phyloP scores from a whole-genome alignment of 1,284 basidiomycete genomes.

The Pterula multifida region DNA sequence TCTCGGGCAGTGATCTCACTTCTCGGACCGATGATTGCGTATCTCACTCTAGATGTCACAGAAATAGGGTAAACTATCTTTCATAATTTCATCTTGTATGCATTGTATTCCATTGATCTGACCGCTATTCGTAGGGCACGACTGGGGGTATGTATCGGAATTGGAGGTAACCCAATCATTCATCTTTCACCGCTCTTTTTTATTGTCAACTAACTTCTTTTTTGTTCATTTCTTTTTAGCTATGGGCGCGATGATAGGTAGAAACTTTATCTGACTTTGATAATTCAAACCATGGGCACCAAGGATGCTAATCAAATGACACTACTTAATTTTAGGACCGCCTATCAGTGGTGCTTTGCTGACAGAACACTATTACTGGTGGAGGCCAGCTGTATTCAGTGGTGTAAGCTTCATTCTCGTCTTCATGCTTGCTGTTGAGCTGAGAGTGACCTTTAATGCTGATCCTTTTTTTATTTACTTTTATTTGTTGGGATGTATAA shows the following conservation, averaged over 20 bases:
- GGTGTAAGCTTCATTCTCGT: conserved; percentile 1
- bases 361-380: neutral
- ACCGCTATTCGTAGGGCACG: neutral
- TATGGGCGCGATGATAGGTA: neutral
- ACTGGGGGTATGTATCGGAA: neutral
- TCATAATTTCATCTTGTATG: no score
- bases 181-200: no score
- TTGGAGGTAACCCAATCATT: neutral
- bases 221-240: neutral
- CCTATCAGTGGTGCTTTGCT: neutral
- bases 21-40: neutral
- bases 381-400: conserved; percentile 2
- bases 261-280: no score
- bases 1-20: neutral
- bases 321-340: no score
- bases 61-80: neutral
- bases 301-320: neutral
- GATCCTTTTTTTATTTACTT: neutral
- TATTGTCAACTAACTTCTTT: no score
- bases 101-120: no score
- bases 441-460: no score
- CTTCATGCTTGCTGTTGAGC: no score
- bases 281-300: no score
- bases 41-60: neutral
- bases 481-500: neutral